Evolutionary conservation across 2,329 filamentous ascomycete genomes (phyloP).

Genomic region (Pseudocercospora fuligena): DNA sequence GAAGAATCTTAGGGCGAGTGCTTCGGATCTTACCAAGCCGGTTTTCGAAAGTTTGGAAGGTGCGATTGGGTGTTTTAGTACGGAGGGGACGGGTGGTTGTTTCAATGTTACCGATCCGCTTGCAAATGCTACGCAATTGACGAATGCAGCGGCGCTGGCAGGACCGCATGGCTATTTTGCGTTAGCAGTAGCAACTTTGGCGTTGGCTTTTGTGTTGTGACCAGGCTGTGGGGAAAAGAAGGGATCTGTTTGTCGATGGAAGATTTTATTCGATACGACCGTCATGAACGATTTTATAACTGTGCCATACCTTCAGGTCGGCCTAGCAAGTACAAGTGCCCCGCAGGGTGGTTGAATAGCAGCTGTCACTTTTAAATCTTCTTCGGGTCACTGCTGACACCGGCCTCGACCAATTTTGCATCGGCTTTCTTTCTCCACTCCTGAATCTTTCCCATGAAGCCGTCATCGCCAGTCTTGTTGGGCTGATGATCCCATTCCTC

Average conservation of each 20-base stretch:
- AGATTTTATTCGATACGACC: neutral
- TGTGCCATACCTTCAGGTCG: neutral
- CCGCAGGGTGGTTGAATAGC: neutral
- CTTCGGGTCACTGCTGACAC: constrained; percentile 31
- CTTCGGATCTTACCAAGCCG: constrained; percentile 9
- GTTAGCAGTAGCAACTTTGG: neutral
- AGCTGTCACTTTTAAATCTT: constrained; percentile 18
- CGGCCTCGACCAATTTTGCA: constrained; percentile 35
- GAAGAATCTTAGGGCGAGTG: neutral
- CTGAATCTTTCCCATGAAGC: constrained; percentile 36
- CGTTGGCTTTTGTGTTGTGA: neutral
- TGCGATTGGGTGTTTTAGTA: constrained; percentile 4
- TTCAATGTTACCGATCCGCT: neutral
- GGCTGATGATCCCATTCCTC: constrained; percentile 38
- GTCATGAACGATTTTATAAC: neutral
- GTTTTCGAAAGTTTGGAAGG: constrained; percentile 5
- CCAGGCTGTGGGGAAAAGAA: neutral
- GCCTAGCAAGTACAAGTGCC: neutral
- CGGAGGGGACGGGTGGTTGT: neutral
- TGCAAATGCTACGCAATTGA: neutral
- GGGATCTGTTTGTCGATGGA: neutral
- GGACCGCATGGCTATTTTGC: neutral
- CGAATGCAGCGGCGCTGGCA: neutral
- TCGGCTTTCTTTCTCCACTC: constrained; percentile 36
- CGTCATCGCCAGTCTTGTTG: constrained; percentile 36